Percentiles rank a stretch among this genome's conserved stretches.
phyloP scores from a whole-genome alignment of 2,329 filamentous ascomycete species.

The Aschersonia sp. region DNA sequence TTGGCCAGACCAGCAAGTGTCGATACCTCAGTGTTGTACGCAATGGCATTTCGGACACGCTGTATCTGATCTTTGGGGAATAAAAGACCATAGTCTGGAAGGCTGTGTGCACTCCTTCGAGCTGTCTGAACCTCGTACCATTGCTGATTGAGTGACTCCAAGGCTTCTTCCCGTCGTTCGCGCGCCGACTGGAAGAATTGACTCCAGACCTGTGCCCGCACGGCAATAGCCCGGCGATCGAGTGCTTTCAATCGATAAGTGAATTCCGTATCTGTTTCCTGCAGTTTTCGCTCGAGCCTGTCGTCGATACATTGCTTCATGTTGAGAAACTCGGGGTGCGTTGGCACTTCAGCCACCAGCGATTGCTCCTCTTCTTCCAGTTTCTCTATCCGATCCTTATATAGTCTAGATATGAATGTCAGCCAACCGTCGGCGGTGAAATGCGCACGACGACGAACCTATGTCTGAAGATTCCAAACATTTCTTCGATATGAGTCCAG shows the following conservation, averaged over 20 bases:
- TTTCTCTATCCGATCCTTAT: slow-evolving; percentile 74
- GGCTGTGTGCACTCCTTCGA: slow-evolving; percentile 64
- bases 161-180: slow-evolving; percentile 64
- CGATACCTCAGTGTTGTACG: slow-evolving; percentile 92
- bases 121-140: slow-evolving; percentile 91
- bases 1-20: slow-evolving; percentile 83
- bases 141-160: slow-evolving; percentile 72
- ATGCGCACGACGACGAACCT: slow-evolving; percentile 32
- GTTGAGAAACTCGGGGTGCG: slow-evolving; percentile 81
- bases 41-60: slow-evolving; percentile 70
- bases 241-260: slow-evolving; percentile 62
- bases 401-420: slow-evolving; percentile 42
- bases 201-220: slow-evolving; percentile 72
- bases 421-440: neutral
- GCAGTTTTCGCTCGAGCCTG: slow-evolving; percentile 66
- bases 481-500: slow-evolving; percentile 67
- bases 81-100: slow-evolving; percentile 68
- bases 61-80: slow-evolving; percentile 66
- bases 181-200: slow-evolving; percentile 83
- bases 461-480: slow-evolving; percentile 76
- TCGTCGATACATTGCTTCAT: slow-evolving; percentile 82
- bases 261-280: slow-evolving; percentile 59
- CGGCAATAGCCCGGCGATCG: slow-evolving; percentile 61
- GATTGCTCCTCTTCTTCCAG: slow-evolving; percentile 58
- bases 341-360: slow-evolving; percentile 43